Conservation (phyloP, 1,284 basidiomycete species). For the Spongispora temasekensis region DNA sequence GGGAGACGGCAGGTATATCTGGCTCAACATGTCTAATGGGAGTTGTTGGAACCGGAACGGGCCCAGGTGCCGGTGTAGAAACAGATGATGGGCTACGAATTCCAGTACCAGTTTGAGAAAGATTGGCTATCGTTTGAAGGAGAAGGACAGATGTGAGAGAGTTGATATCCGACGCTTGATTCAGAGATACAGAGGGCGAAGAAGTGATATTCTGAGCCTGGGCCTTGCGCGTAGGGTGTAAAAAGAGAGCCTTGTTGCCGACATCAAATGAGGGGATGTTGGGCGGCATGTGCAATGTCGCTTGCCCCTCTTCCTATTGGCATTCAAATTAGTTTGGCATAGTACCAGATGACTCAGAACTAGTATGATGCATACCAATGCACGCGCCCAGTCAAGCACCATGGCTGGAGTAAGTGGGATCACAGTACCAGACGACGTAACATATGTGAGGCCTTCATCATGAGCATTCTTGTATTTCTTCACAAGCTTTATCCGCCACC, state of each 20-base stretch:
- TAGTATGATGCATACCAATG: conserved; percentile 5
- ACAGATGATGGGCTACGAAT: too few species aligned
- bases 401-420: conserved; percentile 1
- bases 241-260: neutral
- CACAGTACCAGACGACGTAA: neutral
- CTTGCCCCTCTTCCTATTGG: conserved; percentile 7
- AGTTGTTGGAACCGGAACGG: neutral
- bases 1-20: neutral
- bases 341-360: neutral
- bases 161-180: neutral
- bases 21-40: neutral
- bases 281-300: neutral
- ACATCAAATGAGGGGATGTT: conserved; percentile 5
- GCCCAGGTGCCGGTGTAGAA: neutral
- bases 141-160: neutral
- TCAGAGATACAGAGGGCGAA: neutral
- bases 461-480: conserved; percentile 1
- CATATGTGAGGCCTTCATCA: conserved; percentile 1
- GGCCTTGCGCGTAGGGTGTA: conserved; percentile 1
- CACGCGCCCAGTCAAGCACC: conserved; percentile 8
- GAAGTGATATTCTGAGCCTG: neutral
- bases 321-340: neutral
- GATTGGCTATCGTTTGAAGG: neutral
- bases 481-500: conserved; percentile 2
- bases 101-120: neutral